Evolutionary conservation across 371 early-diverging fungal genomes (phyloP).

Genomic region (Syncephalastrum sp.): DNA sequence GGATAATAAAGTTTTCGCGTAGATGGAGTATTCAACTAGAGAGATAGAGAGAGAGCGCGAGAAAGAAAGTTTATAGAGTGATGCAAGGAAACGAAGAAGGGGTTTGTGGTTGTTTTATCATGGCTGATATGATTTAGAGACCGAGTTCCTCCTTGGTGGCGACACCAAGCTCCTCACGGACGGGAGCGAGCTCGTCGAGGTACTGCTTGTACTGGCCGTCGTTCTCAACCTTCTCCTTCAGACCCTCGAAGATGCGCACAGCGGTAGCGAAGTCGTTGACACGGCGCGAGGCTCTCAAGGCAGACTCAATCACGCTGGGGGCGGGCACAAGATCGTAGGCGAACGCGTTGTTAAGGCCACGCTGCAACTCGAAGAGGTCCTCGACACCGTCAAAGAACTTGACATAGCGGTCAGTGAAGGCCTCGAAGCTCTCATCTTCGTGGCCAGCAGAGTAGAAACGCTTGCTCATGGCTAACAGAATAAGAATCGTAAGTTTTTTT

Average conservation of each 20-base stretch:
- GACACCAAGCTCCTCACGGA: slow-evolving; percentile 85
- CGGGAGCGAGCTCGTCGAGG: slow-evolving; percentile 81
- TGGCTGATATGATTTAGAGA: slow-evolving; percentile 32
- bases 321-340: slow-evolving; percentile 94
- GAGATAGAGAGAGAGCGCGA: too few species aligned
- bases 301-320: slow-evolving; percentile 83
- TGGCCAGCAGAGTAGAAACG: slow-evolving; percentile 69
- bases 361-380: slow-evolving; percentile 95
- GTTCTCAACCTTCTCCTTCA: slow-evolving; percentile 87
- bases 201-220: slow-evolving; percentile 86
- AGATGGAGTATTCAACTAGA: too few species aligned
- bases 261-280: slow-evolving; percentile 92
- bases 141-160: slow-evolving; percentile 87
- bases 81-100: too few species aligned
- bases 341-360: slow-evolving; percentile 96
- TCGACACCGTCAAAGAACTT: slow-evolving; percentile 89
- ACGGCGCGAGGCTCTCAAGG: slow-evolving; percentile 87
- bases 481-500: slow-evolving; percentile 4
- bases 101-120: too few species aligned
- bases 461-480: slow-evolving; percentile 33
- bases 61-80: too few species aligned
- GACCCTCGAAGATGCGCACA: slow-evolving; percentile 90
- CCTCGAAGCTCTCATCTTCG: slow-evolving; percentile 78
- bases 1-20: too few species aligned
- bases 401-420: slow-evolving; percentile 78